These are phyloP conservation scores for Hyaloscypha bicolor DNA, from an alignment of 495 filamentous ascomycete genomes.

Conservation along the genomic window DNA sequence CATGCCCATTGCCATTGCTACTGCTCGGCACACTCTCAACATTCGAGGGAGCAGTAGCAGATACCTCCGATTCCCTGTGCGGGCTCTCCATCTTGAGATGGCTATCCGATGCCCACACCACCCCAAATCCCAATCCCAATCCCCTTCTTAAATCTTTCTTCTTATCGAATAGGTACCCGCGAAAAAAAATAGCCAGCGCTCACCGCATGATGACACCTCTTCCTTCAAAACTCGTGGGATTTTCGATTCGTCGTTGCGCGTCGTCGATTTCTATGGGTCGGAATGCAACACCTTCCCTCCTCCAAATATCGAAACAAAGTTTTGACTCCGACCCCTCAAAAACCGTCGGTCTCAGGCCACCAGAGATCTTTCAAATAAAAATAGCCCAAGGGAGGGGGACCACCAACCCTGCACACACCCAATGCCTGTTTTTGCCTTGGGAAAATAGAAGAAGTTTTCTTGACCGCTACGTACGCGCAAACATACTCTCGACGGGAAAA, in stretches of 20 bases:
- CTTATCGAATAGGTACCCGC: neutral
- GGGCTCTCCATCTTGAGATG: conserved; percentile 15
- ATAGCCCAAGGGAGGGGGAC: neutral
- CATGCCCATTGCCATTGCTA: conserved; percentile 18
- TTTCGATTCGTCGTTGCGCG: conserved; percentile 8
- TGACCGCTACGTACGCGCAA: neutral
- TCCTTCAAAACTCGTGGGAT: neutral
- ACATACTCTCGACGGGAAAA: neutral
- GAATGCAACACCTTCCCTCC: neutral
- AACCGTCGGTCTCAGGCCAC: neutral
- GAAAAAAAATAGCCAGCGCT: neutral
- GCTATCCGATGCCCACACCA: neutral
- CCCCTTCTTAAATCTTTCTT: neutral
- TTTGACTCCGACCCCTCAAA: neutral
- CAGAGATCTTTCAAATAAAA: neutral
- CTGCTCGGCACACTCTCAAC: conserved; percentile 1
- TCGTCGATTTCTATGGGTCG: neutral
- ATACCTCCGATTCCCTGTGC: neutral
- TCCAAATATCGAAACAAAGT: neutral
- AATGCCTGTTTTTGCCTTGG: too few relatives aligned
- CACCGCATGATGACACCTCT: neutral
- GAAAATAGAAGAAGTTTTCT: neutral
- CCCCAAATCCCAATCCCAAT: neutral
- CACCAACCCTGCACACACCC: too few relatives aligned
- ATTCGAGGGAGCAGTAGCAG: neutral